phyloP scores from a whole-genome alignment of 2,329 filamentous ascomycete species.

The Aspergillus tamarii region DNA sequence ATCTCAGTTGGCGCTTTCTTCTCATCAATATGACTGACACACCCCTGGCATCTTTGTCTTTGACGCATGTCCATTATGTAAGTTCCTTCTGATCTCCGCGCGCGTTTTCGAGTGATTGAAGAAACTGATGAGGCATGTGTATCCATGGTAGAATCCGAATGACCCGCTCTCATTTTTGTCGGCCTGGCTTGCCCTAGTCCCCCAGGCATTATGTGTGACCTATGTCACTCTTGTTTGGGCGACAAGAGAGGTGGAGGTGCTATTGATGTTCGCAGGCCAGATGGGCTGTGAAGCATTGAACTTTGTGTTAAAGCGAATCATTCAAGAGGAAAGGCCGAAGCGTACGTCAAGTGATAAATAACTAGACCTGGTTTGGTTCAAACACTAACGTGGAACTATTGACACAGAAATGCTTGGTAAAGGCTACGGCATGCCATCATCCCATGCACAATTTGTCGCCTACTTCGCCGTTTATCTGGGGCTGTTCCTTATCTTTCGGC shows the following conservation, averaged over 20 bases:
- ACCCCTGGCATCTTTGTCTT: constrained; percentile 82
- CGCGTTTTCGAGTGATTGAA: background rate
- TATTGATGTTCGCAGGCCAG: constrained; percentile 89
- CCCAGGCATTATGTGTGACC: constrained; percentile 85
- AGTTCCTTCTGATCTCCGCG: constrained; percentile 32
- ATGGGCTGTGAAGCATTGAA: constrained; percentile 90
- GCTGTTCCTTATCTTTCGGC: constrained; percentile 82
- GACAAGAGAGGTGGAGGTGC: constrained; percentile 85
- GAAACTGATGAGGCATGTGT: constrained; percentile 8
- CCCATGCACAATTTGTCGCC: constrained; percentile 90
- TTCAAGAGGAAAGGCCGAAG: constrained; percentile 86
- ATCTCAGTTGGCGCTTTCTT: background rate
- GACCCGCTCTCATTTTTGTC: constrained; percentile 84
- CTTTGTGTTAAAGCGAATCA: constrained; percentile 82
- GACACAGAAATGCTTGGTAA: constrained; percentile 75
- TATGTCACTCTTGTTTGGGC: constrained; percentile 91
- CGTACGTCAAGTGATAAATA: constrained; percentile 55
- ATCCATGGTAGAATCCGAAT: constrained; percentile 70
- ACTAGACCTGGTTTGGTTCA: background rate
- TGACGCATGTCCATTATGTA: constrained; percentile 97
- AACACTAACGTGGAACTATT: background rate
- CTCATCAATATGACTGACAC: constrained; percentile 34
- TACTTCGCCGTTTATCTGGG: constrained; percentile 86
- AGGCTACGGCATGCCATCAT: constrained; percentile 96
- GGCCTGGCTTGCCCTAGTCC: constrained; percentile 91